phyloP scores from a whole-genome alignment of 768 basidiomycete genomes.

The Holtermannia corniformis region DNA sequence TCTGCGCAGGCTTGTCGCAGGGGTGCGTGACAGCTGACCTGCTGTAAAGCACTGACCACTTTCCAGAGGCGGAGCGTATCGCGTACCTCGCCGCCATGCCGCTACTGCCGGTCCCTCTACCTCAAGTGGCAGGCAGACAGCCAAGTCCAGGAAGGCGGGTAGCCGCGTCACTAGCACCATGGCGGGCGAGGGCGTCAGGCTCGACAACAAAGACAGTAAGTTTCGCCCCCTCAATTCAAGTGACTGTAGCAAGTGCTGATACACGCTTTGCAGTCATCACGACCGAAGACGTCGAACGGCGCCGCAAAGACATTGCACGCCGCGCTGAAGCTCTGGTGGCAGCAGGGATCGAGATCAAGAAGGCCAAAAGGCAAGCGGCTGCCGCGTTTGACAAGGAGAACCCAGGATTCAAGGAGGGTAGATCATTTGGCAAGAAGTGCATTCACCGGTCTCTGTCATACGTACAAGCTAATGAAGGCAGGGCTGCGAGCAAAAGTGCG shows the following conservation, averaged over 20 bases:
- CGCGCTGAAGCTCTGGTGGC: slow-evolving; percentile 6
- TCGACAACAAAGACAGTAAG: slow-evolving; percentile 29
- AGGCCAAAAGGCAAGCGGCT: slow-evolving; percentile 19
- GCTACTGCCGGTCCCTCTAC: slow-evolving; percentile 7
- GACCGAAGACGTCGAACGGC: slow-evolving; percentile 22
- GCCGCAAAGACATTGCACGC: slow-evolving; percentile 19
- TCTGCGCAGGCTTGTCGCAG: slow-evolving; percentile 28
- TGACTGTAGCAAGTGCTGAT: not conserved
- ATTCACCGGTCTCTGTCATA: not conserved
- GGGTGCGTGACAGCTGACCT: slow-evolving; percentile 14
- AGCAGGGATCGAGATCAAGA: slow-evolving; percentile 16
- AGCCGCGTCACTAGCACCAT: slow-evolving; percentile 27
- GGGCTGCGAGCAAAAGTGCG: slow-evolving; percentile 26
- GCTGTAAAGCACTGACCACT: not conserved
- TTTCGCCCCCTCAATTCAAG: not conserved
- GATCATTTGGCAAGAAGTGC: slow-evolving; percentile 27
- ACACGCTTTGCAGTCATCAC: slow-evolving; percentile 22
- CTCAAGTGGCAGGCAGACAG: not conserved
- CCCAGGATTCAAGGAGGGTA: slow-evolving; percentile 32
- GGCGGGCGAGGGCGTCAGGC: slow-evolving; percentile 17
- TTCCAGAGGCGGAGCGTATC: not conserved
- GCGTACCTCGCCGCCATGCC: slow-evolving; percentile 11
- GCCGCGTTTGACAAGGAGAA: slow-evolving; percentile 23
- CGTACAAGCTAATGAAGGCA: not conserved
- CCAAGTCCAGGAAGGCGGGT: slow-evolving; percentile 29